Evolutionary conservation across 495 filamentous ascomycete genomes (phyloP).

Genomic region (Penicillium robsamsonii): DNA sequence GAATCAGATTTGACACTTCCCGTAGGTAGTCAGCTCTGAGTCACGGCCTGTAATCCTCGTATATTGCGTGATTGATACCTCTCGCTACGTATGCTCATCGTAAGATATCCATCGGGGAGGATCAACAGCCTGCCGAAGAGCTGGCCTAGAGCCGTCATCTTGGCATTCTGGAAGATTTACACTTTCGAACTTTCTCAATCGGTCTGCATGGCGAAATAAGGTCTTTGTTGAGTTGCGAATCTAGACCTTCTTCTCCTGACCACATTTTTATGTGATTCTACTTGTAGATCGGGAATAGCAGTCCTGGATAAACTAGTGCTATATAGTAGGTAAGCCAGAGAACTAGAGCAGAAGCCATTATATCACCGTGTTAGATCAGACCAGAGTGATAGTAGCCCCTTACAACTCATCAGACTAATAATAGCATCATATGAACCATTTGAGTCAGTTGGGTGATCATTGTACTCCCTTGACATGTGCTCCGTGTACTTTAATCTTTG

Average conservation of each 20-base stretch:
- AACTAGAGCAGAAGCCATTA: neutral
- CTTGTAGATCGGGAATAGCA: neutral
- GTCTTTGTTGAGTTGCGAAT: neutral
- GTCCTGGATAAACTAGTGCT: neutral
- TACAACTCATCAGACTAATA: neutral
- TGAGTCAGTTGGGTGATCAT: neutral
- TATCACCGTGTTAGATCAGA: neutral
- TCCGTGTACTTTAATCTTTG: neutral
- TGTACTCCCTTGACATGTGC: constrained; percentile 1
- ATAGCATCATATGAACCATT: neutral
- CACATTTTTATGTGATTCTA: neutral
- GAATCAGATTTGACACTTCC: neutral
- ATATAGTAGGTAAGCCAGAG: neutral
- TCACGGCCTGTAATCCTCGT: neutral
- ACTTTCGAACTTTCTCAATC: neutral
- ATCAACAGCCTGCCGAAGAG: neutral
- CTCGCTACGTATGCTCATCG: neutral
- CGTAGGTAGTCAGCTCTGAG: neutral
- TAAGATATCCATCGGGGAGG: constrained; percentile 6
- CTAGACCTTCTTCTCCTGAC: neutral
- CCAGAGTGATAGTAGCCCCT: neutral
- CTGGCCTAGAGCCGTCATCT: neutral
- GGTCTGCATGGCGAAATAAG: neutral
- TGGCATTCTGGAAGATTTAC: constrained; percentile 6
- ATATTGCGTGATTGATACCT: neutral